A percentile compares a stretch with the other conserved stretches of the same genome.
Conservation (phyloP, 2,329 filamentous ascomycete genomes). For the Colletotrichum camelliae region DNA sequence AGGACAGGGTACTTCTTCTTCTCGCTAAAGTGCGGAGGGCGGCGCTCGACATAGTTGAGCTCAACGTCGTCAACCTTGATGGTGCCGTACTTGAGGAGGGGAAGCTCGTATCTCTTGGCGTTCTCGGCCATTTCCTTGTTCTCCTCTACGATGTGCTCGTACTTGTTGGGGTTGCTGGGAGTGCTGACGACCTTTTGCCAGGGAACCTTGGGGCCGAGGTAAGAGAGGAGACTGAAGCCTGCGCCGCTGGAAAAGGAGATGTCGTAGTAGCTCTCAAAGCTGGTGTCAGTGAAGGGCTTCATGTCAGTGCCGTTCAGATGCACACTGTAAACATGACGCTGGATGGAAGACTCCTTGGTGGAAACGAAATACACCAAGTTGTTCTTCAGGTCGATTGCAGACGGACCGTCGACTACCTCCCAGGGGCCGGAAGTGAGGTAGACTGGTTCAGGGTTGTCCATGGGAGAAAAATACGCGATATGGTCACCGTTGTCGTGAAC, state of each 20-base stretch:
- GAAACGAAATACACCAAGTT: constrained; percentile 92
- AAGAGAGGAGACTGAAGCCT: constrained; percentile 83
- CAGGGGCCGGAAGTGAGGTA: constrained; percentile 88
- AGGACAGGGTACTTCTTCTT: constrained; percentile 90
- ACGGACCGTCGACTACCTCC: constrained; percentile 89
- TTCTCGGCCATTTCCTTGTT: constrained; percentile 74
- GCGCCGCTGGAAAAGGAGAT: constrained; percentile 85
- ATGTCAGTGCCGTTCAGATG: constrained; percentile 80
- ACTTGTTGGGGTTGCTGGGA: constrained; percentile 68
- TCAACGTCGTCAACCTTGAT: constrained; percentile 83
- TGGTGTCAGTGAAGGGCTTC: constrained; percentile 75
- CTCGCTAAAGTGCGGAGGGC: constrained; percentile 85
- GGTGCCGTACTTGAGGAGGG: constrained; percentile 81
- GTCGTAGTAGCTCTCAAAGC: constrained; percentile 77
- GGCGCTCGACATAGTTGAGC: constrained; percentile 78
- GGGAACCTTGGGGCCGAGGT: constrained; percentile 84
- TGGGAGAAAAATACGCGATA: constrained; percentile 88
- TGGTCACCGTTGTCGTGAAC: constrained; percentile 89
- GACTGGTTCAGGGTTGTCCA: constrained; percentile 81
- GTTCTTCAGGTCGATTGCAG: constrained; percentile 81
- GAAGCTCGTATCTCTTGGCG: constrained; percentile 79
- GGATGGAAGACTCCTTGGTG: constrained; percentile 85
- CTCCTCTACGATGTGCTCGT: constrained; percentile 76
- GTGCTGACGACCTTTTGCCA: constrained; percentile 92
- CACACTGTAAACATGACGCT: constrained; percentile 92